Evolutionary conservation across 331 rosid species (phyloP).

Genomic region (Arachis monticola): DNA sequence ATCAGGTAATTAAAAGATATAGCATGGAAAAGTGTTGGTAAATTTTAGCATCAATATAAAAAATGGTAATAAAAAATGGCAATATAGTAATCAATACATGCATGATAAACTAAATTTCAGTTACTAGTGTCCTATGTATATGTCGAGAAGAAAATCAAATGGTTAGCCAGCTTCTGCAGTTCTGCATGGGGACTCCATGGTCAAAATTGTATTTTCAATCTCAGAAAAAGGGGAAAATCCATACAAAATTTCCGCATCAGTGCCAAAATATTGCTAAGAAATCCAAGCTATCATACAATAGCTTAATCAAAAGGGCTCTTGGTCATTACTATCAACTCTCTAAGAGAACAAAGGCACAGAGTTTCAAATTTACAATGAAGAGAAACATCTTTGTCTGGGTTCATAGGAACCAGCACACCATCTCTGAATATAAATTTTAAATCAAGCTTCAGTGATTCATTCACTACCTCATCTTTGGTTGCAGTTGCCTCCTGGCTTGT

Average conservation of each 20-base stretch:
- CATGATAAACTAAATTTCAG: background rate
- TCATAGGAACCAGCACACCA: constrained; percentile 72
- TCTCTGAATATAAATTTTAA: constrained; percentile 74
- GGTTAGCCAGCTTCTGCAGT: no score
- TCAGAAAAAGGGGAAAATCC: constrained; percentile 26
- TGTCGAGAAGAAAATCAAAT: background rate
- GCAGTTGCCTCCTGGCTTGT: constrained; percentile 38
- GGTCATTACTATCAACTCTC: constrained; percentile 63
- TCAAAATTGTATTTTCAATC: constrained; percentile 38
- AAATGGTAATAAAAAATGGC: background rate
- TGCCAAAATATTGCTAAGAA: constrained; percentile 59
- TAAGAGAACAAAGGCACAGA: constrained; percentile 82
- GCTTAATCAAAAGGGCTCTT: constrained; percentile 63
- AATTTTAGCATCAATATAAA: no score
- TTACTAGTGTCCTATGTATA: background rate
- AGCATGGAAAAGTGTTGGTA: background rate
- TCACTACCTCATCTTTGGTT: constrained; percentile 29
- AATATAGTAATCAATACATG: background rate
- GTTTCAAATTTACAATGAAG: constrained; percentile 88
- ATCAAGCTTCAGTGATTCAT: constrained; percentile 44
- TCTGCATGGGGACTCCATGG: constrained; percentile 12
- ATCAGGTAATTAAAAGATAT: background rate
- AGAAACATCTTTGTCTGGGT: constrained; percentile 56
- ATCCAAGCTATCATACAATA: constrained; percentile 57
- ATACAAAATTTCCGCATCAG: constrained; percentile 55